A percentile compares a stretch with the other conserved stretches of the same genome.
phyloP scores from a whole-genome alignment of 305 asterid genomes.

The Striga hermonthica region DNA sequence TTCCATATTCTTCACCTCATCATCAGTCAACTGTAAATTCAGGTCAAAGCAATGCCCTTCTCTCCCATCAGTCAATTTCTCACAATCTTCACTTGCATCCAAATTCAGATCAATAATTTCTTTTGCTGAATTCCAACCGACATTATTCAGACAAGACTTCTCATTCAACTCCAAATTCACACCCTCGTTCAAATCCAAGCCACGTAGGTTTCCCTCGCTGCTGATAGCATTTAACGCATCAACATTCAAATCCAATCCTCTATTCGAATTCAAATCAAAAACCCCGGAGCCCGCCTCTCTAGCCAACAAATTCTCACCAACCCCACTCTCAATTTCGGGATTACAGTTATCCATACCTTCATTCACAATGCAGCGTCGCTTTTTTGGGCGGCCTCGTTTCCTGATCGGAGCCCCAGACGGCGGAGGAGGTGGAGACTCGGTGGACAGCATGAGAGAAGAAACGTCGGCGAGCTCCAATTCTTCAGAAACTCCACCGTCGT shows the following conservation, averaged over 20 bases:
- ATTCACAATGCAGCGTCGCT: constrained; percentile 42
- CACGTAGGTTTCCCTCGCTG: constrained; percentile 38
- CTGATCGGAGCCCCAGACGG: constrained; percentile 31
- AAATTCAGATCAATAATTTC: constrained; percentile 71
- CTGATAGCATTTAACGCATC: constrained; percentile 34
- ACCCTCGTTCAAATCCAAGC: constrained; percentile 46
- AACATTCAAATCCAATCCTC: constrained; percentile 41
- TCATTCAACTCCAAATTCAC: constrained; percentile 38
- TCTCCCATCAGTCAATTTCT: constrained; percentile 35
- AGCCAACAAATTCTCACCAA: constrained; percentile 35
- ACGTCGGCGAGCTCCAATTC: constrained; percentile 49
- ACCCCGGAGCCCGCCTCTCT: constrained; percentile 33
- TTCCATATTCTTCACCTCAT: constrained; percentile 45
- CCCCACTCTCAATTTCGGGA: constrained; percentile 33
- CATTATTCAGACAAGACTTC: constrained; percentile 30
- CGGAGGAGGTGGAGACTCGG: constrained; percentile 31
- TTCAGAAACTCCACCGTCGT: constrained; percentile 71
- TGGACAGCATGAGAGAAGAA: constrained; percentile 39
- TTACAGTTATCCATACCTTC: constrained; percentile 27
- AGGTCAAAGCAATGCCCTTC: constrained; percentile 60
- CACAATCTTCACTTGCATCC: constrained; percentile 51
- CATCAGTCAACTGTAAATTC: constrained; percentile 64
- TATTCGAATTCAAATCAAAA: constrained; percentile 63
- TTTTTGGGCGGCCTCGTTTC: constrained; percentile 39
- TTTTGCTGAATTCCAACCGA: too few relatives aligned